Evolutionary conservation across 2,329 filamentous ascomycete species (phyloP), one percentile per base, ranked within the genome.

Genomic region (Cryphonectria radicalis): DNA sequence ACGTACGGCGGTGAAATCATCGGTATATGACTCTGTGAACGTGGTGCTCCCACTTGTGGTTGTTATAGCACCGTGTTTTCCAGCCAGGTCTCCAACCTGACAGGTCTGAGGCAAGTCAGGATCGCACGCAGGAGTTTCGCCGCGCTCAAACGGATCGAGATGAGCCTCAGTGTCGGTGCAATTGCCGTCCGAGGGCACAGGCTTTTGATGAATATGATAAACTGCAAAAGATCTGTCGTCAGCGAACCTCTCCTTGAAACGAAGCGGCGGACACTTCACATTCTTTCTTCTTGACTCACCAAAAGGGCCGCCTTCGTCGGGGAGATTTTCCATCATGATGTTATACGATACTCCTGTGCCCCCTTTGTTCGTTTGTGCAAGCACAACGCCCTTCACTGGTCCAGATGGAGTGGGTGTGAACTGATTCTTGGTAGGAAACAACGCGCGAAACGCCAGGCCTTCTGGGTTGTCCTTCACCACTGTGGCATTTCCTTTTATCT

Each of bases 31-130:
- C 7, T 64, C 40, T 22, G 42, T 17, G 19, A 66, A 72, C 63
- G 80, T 81, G 69, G 79, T 80, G 43, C 78, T 77, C 77, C 86
- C 90, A 14, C 85, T 82, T 73, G 85, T 84, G 28, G 80, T 79
- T 42, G 80, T 83, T 76, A 92, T 87, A 72, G 85, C 84, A 72
- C 91, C 92, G 77, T 91, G 84, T 82, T 95, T 95, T 78, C 93
- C 93, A 75, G 88, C 87, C 70, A 95, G 84, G 79, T 95, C 93
- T 74, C 93, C 93, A 14, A 92, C 88, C 81, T 95, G 89, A 82
- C 93, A 95, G 7, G 88, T 90, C 73, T 87, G 80, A 8, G 90
- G 90, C 8, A 82, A 78, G 17, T 78, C 76, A 14, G 81, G 57
- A 76, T 93, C 84, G 81, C 93, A 95, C 6, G 86, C 76, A 4